phyloP scores from a whole-genome alignment of 371 early-diverging fungal genomes.

The Apophysomyces sp. region DNA sequence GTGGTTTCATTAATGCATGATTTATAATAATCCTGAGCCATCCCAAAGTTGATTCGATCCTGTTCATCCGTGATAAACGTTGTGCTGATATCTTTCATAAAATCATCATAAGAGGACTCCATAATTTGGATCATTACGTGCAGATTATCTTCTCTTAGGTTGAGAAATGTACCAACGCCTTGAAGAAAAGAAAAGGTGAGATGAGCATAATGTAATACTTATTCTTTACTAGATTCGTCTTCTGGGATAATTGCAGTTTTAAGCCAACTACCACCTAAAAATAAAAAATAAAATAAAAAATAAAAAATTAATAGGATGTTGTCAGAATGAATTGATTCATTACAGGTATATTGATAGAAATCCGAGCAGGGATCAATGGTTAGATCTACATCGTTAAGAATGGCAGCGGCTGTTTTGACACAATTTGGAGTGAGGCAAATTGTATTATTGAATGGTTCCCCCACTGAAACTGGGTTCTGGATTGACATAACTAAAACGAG shows the following conservation, averaged over 20 bases:
- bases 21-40: conserved; percentile 43
- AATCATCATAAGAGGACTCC: conserved; percentile 23
- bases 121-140: conserved; percentile 21
- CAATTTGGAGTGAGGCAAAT: conserved; percentile 50
- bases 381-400: conserved; percentile 34
- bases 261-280: conserved; percentile 50
- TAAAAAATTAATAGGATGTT: neutral
- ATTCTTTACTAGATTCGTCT: conserved; percentile 36
- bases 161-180: conserved; percentile 33
- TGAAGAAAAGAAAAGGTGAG: neutral
- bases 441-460: neutral
- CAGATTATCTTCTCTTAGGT: conserved; percentile 33
- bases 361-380: conserved; percentile 44
- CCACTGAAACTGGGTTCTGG: neutral
- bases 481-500: neutral
- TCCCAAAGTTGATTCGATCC: conserved; percentile 34
- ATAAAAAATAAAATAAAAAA: neutral
- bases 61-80: conserved; percentile 10
- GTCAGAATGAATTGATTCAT: too few relatives aligned
- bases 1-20: conserved; percentile 50
- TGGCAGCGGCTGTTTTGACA: conserved; percentile 31
- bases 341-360: conserved; percentile 57
- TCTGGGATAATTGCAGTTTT: conserved; percentile 42
- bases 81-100: conserved; percentile 1
- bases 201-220: neutral